These are phyloP conservation scores for Gaultheria prostrata DNA, from an alignment of 148 eudicot genomes.

Conservation along the genomic window DNA sequence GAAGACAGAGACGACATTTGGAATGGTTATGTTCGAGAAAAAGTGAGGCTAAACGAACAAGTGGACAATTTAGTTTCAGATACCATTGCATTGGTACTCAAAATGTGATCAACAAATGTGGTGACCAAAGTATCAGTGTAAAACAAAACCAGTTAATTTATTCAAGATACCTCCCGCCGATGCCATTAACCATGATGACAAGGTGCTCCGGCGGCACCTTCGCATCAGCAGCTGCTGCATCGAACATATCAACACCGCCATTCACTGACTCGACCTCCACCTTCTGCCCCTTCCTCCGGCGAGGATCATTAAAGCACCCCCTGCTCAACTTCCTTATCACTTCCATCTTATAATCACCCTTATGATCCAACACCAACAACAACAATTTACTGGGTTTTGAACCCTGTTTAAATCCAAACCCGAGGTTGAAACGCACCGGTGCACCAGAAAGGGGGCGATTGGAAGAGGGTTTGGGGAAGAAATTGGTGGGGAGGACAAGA, in stretches of 20 bases:
- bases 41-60: neutral
- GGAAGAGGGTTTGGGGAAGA: slow-evolving; percentile 19
- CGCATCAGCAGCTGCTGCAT: slow-evolving; percentile 31
- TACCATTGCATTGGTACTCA: neutral
- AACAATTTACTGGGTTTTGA: slow-evolving; percentile 11
- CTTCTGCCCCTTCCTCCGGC: slow-evolving; percentile 31
- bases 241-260: slow-evolving; percentile 52
- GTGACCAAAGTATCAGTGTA: too few relatives aligned
- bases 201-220: slow-evolving; percentile 61
- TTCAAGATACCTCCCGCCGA: slow-evolving; percentile 63
- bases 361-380: slow-evolving; percentile 15
- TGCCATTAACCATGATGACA: slow-evolving; percentile 84
- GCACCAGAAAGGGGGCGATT: slow-evolving; percentile 3
- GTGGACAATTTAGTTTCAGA: neutral
- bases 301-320: slow-evolving; percentile 43
- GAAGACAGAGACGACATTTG: slow-evolving; percentile 5
- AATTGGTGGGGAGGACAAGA: slow-evolving; percentile 22
- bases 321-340: slow-evolving; percentile 40
- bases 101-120: too few relatives aligned
- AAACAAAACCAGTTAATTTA: neutral
- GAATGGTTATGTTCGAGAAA: neutral
- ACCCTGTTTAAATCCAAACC: slow-evolving; percentile 19
- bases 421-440: slow-evolving; percentile 14
- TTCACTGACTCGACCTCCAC: slow-evolving; percentile 34
- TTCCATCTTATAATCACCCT: slow-evolving; percentile 31